These are phyloP conservation scores for Candida awuae DNA, from an alignment of 805 yeast species.

Conservation along the genomic window DNA sequence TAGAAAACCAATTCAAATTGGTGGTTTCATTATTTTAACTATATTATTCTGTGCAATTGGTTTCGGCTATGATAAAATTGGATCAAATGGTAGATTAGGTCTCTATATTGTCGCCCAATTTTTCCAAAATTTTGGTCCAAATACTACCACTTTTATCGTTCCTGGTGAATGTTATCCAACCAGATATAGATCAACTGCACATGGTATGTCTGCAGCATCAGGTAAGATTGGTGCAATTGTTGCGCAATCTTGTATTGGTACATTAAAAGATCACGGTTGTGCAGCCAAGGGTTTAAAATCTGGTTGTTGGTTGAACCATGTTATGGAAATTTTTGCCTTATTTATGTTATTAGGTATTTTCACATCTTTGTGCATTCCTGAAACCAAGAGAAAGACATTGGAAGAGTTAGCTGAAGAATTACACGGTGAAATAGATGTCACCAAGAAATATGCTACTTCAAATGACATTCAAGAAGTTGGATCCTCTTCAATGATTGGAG, in stretches of 20 bases:
- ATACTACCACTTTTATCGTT: constrained; percentile 81
- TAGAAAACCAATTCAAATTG: constrained; percentile 74
- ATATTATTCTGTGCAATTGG: constrained; percentile 71
- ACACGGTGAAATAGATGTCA: constrained; percentile 64
- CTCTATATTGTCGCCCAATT: constrained; percentile 76
- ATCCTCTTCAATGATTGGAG: constrained; percentile 2
- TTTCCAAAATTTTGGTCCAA: constrained; percentile 90
- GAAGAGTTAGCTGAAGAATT: constrained; percentile 75
- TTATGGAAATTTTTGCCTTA: constrained; percentile 87
- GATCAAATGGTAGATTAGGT: constrained; percentile 61
- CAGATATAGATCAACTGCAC: constrained; percentile 91
- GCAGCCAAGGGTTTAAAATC: constrained; percentile 37
- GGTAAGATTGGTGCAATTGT: constrained; percentile 92
- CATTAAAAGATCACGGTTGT: constrained; percentile 74
- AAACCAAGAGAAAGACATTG: constrained; percentile 84
- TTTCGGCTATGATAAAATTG: constrained; percentile 67
- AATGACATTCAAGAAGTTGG: constrained; percentile 1
- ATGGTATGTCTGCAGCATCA: constrained; percentile 86
- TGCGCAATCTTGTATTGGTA: constrained; percentile 84
- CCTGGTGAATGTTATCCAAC: constrained; percentile 95
- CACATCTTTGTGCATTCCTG: constrained; percentile 66
- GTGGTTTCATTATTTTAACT: constrained; percentile 69
- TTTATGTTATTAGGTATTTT: constrained; percentile 80
- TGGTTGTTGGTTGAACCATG: constrained; percentile 83
- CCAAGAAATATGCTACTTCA: constrained; percentile 11